Evolutionary conservation across 2,329 filamentous ascomycete genomes (phyloP).

Genomic region (Monosporascus cannonballus): DNA sequence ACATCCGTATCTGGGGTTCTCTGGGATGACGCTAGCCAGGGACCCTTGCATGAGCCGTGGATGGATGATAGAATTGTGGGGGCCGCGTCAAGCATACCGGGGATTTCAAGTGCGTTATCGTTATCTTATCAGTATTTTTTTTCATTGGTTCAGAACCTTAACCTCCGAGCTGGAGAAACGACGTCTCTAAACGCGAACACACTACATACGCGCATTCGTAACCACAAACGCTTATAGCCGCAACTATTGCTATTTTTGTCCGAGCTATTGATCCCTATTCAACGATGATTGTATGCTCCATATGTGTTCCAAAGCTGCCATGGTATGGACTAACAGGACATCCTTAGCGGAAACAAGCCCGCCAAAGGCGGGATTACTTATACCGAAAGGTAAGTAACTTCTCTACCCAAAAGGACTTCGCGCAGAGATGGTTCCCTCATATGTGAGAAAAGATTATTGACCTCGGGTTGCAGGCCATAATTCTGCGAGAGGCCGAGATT

Average conservation of each 20-base stretch:
- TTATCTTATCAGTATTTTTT: not conserved
- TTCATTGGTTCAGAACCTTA: not conserved
- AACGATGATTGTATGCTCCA: conserved; percentile 16
- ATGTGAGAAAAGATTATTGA: not conserved
- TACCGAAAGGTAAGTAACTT: conserved; percentile 55
- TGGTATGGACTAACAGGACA: conserved; percentile 8
- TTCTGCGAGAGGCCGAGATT: conserved; percentile 85
- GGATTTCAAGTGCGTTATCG: not conserved
- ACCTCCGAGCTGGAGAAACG: too few relatives aligned
- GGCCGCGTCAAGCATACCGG: not conserved
- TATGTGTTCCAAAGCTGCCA: not conserved
- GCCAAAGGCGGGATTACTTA: conserved; percentile 79
- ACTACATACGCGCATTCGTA: too few relatives aligned
- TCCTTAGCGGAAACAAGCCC: conserved; percentile 60
- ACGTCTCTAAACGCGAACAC: too few relatives aligned
- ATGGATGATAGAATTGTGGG: not conserved
- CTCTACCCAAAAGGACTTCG: too few relatives aligned
- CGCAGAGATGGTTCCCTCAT: not conserved
- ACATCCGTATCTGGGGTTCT: too few relatives aligned
- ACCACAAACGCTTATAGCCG: too few relatives aligned
- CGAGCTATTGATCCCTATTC: not conserved
- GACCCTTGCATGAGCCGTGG: not conserved
- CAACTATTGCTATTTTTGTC: too few relatives aligned
- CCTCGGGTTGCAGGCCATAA: conserved; percentile 50
- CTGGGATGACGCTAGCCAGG: not conserved